Conservation (phyloP, 148 eudicot species). For the Chenopodium quinoa region DNA sequence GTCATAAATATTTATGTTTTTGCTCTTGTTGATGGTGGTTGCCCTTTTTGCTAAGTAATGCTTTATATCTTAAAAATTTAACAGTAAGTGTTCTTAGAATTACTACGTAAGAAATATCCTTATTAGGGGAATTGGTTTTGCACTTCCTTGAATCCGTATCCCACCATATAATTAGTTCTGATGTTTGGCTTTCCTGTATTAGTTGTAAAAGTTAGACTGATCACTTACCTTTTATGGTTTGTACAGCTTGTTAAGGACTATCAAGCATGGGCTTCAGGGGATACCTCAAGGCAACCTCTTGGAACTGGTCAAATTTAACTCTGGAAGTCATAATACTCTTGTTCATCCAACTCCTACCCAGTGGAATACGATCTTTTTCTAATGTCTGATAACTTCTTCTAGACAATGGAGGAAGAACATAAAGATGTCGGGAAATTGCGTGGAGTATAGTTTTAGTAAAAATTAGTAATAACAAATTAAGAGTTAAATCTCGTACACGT, state of each 20-base stretch:
- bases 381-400: not conserved
- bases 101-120: not conserved
- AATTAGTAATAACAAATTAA: too few species aligned
- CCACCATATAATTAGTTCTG: not conserved
- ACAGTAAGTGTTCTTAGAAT: not conserved
- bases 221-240: not conserved
- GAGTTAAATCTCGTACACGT: not conserved
- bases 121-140: not conserved
- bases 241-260: slow-evolving; percentile 78
- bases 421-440: not conserved
- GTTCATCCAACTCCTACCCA: not conserved
- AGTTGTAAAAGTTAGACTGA: slow-evolving; percentile 3
- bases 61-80: too few species aligned
- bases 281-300: slow-evolving; percentile 80
- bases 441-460: not conserved
- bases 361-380: not conserved
- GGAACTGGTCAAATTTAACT: slow-evolving; percentile 76
- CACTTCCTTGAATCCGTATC: not conserved
- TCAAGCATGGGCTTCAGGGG: slow-evolving; percentile 89
- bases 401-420: not conserved
- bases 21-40: not conserved
- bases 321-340: not conserved
- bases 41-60: not conserved
- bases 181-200: not conserved
- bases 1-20: not conserved